phyloP scores from a whole-genome alignment of 768 basidiomycete species.

The Roridomyces roridus region DNA sequence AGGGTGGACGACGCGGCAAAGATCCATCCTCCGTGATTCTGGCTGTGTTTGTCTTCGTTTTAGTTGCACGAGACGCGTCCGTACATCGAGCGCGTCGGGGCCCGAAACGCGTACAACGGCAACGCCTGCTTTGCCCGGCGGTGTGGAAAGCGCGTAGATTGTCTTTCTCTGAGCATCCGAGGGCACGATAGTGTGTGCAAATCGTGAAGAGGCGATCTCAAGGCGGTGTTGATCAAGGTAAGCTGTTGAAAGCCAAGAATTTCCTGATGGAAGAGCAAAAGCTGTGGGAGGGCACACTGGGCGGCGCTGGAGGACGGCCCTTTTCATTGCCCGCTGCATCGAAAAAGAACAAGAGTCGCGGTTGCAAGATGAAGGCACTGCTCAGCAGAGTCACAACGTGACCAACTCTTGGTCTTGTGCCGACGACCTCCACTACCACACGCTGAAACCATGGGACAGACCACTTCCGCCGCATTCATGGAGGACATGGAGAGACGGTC shows the following conservation, averaged over 20 bases:
- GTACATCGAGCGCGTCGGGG: slow-evolving; percentile 69
- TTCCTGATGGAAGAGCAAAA: slow-evolving; percentile 25
- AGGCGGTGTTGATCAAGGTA: slow-evolving; percentile 26
- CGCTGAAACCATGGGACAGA: slow-evolving; percentile 82
- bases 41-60: slow-evolving; percentile 37
- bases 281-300: background rate
- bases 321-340: slow-evolving; percentile 13
- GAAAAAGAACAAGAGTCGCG: background rate
- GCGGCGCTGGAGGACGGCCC: background rate
- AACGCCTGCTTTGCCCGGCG: slow-evolving; percentile 84
- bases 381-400: background rate
- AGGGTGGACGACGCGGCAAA: slow-evolving; percentile 74
- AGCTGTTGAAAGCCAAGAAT: slow-evolving; percentile 1
- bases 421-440: background rate
- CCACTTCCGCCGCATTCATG: slow-evolving; percentile 89
- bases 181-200: slow-evolving; percentile 22
- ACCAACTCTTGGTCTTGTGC: slow-evolving; percentile 13
- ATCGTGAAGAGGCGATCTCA: slow-evolving; percentile 17
- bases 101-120: slow-evolving; percentile 87
- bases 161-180: slow-evolving; percentile 69
- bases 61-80: slow-evolving; percentile 56
- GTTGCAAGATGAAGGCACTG: slow-evolving; percentile 4
- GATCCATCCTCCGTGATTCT: slow-evolving; percentile 70
- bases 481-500: slow-evolving; percentile 97
- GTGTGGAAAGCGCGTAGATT: slow-evolving; percentile 89